A percentile compares a stretch with the other conserved stretches of the same genome.
Conservation (phyloP, 805 yeast species). For the Suhomyces pyralidae region DNA sequence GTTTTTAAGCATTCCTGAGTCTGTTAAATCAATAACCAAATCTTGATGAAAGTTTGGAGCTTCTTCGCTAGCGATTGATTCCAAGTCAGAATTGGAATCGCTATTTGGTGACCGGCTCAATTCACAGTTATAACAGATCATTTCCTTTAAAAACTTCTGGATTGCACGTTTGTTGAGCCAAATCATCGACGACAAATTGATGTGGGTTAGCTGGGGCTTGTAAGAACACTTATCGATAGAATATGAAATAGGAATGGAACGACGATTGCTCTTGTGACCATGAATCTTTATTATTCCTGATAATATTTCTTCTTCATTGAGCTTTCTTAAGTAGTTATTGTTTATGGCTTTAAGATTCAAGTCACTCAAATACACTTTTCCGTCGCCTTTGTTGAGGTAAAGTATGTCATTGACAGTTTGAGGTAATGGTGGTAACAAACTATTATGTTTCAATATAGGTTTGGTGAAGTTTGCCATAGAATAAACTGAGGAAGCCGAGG, state of each 20-base stretch:
- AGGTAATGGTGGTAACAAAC: constrained; percentile 38
- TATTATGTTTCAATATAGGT: constrained; percentile 35
- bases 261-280: constrained; percentile 7
- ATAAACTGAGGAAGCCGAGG: constrained; percentile 24
- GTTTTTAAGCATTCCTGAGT: constrained; percentile 49
- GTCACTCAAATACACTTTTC: constrained; percentile 36
- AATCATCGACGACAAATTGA: constrained; percentile 44
- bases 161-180: constrained; percentile 45
- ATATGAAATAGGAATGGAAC: neutral
- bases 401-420: constrained; percentile 24
- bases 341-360: constrained; percentile 40
- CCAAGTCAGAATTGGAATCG: constrained; percentile 1
- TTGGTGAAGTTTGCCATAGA: constrained; percentile 23
- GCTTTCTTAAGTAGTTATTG: constrained; percentile 24
- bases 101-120: neutral
- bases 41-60: constrained; percentile 13
- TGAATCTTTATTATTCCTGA: constrained; percentile 25
- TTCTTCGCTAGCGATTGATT: neutral
- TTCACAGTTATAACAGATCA: constrained; percentile 14
- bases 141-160: constrained; percentile 32
- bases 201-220: constrained; percentile 24
- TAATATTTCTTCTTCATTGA: constrained; percentile 35
- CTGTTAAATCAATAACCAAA: constrained; percentile 36
- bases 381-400: constrained; percentile 25
- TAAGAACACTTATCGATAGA: neutral